A percentile compares a stretch with the other conserved stretches of the same genome.
Evolutionary conservation across 495 filamentous ascomycete species (phyloP).

Genomic region (Penicillium coprophilum): DNA sequence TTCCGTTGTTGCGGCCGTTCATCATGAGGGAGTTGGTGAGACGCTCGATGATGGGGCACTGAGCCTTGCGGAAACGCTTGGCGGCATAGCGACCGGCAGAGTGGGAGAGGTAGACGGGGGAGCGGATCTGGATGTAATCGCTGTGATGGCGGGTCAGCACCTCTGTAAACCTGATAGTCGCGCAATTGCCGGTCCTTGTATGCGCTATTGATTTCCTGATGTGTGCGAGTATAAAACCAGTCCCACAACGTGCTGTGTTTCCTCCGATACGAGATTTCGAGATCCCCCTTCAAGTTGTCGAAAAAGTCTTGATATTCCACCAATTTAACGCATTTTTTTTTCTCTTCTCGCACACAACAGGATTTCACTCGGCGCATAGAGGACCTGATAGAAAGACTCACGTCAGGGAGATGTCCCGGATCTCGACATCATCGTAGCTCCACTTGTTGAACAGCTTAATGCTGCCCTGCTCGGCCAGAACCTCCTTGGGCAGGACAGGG

Average conservation of each 20-base stretch:
- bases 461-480: constrained; percentile 82
- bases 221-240: constrained; percentile 6
- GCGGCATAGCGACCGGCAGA: constrained; percentile 97
- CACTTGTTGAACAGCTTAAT: constrained; percentile 98
- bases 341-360: constrained; percentile 18
- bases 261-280: constrained; percentile 11
- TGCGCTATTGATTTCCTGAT: constrained; percentile 6
- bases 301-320: constrained; percentile 14
- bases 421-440: constrained; percentile 99
- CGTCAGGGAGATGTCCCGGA: constrained; percentile 99
- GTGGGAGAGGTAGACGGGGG: constrained; percentile 97
- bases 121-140: constrained; percentile 99
- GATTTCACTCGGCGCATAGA: constrained; percentile 18
- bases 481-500: constrained; percentile 92
- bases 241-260: background rate
- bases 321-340: constrained; percentile 4
- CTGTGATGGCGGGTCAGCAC: constrained; percentile 47
- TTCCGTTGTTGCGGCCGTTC: constrained; percentile 99
- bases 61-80: constrained; percentile 99
- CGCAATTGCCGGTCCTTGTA: constrained; percentile 1
- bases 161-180: constrained; percentile 9
- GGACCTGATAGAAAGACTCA: constrained; percentile 57
- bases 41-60: constrained; percentile 99
- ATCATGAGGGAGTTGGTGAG: constrained; percentile 99
- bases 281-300: constrained; percentile 1